phyloP scores from a whole-genome alignment of 164 flowering plant species.

The Chimonanthus salicifolius region DNA sequence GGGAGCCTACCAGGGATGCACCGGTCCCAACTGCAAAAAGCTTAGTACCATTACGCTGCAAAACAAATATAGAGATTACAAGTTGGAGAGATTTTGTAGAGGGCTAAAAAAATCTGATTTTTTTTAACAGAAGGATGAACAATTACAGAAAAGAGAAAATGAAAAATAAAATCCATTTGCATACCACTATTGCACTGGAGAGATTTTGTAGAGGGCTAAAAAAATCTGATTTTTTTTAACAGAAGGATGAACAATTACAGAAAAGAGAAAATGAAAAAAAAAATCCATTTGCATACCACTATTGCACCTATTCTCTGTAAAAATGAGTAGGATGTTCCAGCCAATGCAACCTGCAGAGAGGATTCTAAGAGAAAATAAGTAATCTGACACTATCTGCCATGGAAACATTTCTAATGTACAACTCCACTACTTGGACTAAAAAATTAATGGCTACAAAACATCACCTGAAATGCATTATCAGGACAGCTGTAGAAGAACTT shows the following conservation, averaged over 20 bases:
- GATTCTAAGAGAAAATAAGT: conserved; percentile 10
- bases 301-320: conserved; percentile 84
- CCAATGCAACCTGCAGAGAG: conserved; percentile 66
- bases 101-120: neutral
- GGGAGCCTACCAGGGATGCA: conserved; percentile 70
- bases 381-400: neutral
- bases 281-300: conserved; percentile 39
- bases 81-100: neutral
- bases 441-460: too few species aligned
- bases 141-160: too few species aligned
- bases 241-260: too few species aligned
- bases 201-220: neutral
- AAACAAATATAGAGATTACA: conserved; percentile 4
- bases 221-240: too few species aligned
- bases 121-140: too few species aligned
- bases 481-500: conserved; percentile 85
- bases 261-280: neutral
- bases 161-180: conserved; percentile 1
- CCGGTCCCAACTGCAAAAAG: conserved; percentile 92
- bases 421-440: neutral
- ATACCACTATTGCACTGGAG: conserved; percentile 56
- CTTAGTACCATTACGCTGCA: conserved; percentile 92
- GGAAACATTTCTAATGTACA: neutral
- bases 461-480: conserved; percentile 96
- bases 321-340: conserved; percentile 76